These are phyloP conservation scores for Penicillium parvum DNA, from an alignment of 495 filamentous ascomycete genomes.

Conservation along the genomic window DNA sequence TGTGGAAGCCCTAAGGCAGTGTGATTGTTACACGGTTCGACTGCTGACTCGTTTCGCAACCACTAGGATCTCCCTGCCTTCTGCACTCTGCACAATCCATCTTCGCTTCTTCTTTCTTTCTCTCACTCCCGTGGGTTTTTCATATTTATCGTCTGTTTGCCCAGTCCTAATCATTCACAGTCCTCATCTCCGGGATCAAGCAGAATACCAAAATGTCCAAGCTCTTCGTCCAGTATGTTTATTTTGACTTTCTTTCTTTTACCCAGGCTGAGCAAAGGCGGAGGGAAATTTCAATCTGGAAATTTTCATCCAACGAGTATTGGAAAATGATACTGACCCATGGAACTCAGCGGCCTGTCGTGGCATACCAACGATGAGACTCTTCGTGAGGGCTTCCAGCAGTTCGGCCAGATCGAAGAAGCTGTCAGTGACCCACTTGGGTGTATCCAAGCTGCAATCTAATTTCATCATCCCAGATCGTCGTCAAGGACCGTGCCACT, in stretches of 20 bases:
- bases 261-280: no score
- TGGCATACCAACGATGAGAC: conserved; percentile 93
- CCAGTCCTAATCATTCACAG: conserved; percentile 1
- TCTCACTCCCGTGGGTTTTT: neutral
- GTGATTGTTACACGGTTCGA: conserved; percentile 29
- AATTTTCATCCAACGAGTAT: no score
- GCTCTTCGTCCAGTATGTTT: conserved; percentile 28
- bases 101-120: neutral
- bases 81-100: conserved; percentile 9
- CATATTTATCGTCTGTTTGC: neutral
- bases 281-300: no score
- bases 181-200: neutral
- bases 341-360: conserved; percentile 71
- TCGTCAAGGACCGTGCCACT: conserved; percentile 97
- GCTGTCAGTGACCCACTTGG: conserved; percentile 59
- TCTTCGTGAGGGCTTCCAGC: conserved; percentile 79
- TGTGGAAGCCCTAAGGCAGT: conserved; percentile 27
- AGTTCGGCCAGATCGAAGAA: conserved; percentile 86
- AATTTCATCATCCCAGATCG: conserved; percentile 57
- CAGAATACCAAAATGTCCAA: conserved; percentile 21
- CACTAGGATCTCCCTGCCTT: conserved; percentile 24
- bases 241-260: neutral
- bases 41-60: conserved; percentile 28
- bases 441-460: conserved; percentile 5
- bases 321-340: neutral